Evolutionary conservation across 2,329 filamentous ascomycete species (phyloP).

Genomic region (Gaeumannomyces tritici): DNA sequence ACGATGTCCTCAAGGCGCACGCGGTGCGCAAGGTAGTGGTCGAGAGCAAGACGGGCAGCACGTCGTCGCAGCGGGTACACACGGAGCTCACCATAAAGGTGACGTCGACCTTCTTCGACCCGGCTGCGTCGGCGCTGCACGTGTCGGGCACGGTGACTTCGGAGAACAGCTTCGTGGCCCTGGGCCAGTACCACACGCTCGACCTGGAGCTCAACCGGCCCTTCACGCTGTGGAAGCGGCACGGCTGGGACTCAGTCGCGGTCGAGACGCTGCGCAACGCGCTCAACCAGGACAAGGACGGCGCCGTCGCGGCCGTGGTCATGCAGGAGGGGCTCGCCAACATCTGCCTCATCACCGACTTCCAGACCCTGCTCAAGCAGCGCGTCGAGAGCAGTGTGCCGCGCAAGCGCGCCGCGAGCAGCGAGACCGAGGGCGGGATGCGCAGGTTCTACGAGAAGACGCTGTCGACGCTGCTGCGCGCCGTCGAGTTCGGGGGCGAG

Average conservation of each 20-base stretch:
- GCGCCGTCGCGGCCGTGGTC: constrained; percentile 79
- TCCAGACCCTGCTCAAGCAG: constrained; percentile 67
- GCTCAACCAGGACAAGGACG: constrained; percentile 67
- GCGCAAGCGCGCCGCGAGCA: constrained; percentile 54
- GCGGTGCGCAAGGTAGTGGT: constrained; percentile 45
- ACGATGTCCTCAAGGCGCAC: constrained; percentile 44
- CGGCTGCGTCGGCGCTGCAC: constrained; percentile 42
- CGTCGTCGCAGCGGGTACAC: constrained; percentile 40
- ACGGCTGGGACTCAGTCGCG: constrained; percentile 87
- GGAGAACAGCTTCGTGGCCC: constrained; percentile 42
- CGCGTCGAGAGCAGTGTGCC: constrained; percentile 57
- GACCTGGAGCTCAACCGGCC: constrained; percentile 82
- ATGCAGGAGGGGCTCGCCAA: constrained; percentile 86
- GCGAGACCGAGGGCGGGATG: constrained; percentile 62
- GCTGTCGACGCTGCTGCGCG: constrained; percentile 64
- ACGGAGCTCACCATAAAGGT: constrained; percentile 48
- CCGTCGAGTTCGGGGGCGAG: constrained; percentile 59
- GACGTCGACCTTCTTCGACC: constrained; percentile 49
- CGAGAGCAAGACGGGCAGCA: constrained; percentile 35
- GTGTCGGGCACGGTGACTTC: constrained; percentile 44
- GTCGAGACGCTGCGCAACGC: constrained; percentile 70
- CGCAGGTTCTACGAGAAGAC: constrained; percentile 70
- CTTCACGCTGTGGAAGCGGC: constrained; percentile 78
- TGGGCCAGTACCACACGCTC: constrained; percentile 50
- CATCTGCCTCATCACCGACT: constrained; percentile 73